These are phyloP conservation scores for Aristolochia contorta DNA, from an alignment of 164 flowering plant species.

Conservation along the genomic window DNA sequence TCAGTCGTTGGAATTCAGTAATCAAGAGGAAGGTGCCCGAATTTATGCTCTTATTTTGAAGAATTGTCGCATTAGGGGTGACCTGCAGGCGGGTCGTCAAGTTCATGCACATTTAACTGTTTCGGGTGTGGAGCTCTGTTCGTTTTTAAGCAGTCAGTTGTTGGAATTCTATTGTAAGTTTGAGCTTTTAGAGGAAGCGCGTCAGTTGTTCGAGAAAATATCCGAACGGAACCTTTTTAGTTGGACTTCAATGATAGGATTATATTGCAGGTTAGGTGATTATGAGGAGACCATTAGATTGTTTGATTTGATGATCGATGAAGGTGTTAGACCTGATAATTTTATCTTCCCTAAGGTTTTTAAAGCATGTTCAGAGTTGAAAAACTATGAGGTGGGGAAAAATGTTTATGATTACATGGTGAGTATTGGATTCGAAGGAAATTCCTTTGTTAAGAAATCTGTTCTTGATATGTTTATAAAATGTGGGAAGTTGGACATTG, in stretches of 20 bases:
- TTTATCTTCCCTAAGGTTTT: slow-evolving; percentile 30
- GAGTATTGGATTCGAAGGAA: slow-evolving; percentile 32
- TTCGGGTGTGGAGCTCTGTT: slow-evolving; percentile 18
- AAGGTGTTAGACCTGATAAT: slow-evolving; percentile 29
- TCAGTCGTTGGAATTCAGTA: slow-evolving; percentile 20
- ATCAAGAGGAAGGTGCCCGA: slow-evolving; percentile 14
- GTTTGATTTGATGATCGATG: slow-evolving; percentile 23
- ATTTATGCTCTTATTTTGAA: slow-evolving; percentile 17
- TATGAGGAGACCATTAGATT: slow-evolving; percentile 23
- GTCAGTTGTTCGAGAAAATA: slow-evolving; percentile 13
- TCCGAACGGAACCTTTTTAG: slow-evolving; percentile 24
- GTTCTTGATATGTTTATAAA: slow-evolving; percentile 29
- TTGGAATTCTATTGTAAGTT: slow-evolving; percentile 22
- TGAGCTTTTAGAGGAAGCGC: slow-evolving; percentile 11
- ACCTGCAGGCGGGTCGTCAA: slow-evolving; percentile 20
- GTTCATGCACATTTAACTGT: slow-evolving; percentile 26
- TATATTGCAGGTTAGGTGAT: slow-evolving; percentile 21
- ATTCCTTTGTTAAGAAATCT: slow-evolving; percentile 25
- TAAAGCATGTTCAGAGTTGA: slow-evolving; percentile 30
- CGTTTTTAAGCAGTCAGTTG: slow-evolving; percentile 23
- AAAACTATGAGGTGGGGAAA: slow-evolving; percentile 20
- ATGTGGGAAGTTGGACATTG: slow-evolving; percentile 27
- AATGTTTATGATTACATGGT: slow-evolving; percentile 31
- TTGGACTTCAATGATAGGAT: slow-evolving; percentile 30
- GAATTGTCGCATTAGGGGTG: slow-evolving; percentile 14